Evolutionary conservation across 1,284 basidiomycete genomes (phyloP).

Genomic region (Marasmius oreades): DNA sequence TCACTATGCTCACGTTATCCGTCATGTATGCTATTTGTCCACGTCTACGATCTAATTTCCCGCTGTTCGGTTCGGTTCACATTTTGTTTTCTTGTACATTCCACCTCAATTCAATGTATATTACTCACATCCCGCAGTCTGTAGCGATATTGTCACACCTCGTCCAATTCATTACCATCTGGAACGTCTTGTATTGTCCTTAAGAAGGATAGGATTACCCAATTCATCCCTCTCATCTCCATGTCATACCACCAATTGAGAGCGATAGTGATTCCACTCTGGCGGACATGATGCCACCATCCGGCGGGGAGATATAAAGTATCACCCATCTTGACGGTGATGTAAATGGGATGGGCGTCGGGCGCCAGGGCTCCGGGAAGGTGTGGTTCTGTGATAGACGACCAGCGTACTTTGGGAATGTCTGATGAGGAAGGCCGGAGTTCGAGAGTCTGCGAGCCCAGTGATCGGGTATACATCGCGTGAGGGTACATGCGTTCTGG

Average conservation of each 20-base stretch:
- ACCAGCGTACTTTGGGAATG: constrained; percentile 61
- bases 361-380: constrained; percentile 39
- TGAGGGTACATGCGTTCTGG: constrained; percentile 68
- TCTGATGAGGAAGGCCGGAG: constrained; percentile 43
- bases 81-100: not conserved
- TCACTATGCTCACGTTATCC: not conserved
- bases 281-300: constrained; percentile 88
- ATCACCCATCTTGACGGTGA: constrained; percentile 70
- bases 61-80: not conserved
- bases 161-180: constrained; percentile 27
- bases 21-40: not conserved
- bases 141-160: constrained; percentile 7
- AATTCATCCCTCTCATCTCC: constrained; percentile 64
- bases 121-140: not conserved
- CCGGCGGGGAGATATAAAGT: constrained; percentile 85
- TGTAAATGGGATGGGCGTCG: constrained; percentile 58
- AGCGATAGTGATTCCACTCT: constrained; percentile 66
- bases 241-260: constrained; percentile 90
- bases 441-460: constrained; percentile 31
- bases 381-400: constrained; percentile 61
- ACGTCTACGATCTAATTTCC: not conserved
- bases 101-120: not conserved
- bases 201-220: constrained; percentile 65
- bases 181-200: constrained; percentile 11
- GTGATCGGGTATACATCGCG: constrained; percentile 54